Evolutionary conservation across 2,329 filamentous ascomycete genomes (phyloP).

Genomic region (Zymoseptoria ardabiliae): DNA sequence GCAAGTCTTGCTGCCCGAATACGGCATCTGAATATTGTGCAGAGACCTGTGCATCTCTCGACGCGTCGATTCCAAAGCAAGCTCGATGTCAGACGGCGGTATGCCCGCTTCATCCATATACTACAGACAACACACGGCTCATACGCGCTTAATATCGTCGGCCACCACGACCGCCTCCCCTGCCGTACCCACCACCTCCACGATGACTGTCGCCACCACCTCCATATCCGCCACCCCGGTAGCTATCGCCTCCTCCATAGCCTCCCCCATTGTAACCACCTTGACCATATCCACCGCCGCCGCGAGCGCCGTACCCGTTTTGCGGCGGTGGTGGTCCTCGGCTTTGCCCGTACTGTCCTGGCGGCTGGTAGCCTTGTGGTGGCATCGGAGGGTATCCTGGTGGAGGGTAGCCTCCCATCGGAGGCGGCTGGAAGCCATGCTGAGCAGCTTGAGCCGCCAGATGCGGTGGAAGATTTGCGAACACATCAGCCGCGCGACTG

Average conservation of each 20-base stretch:
- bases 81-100: neutral
- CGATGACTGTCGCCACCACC: constrained; percentile 2
- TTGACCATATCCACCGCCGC: constrained; percentile 14
- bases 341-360: constrained; percentile 18
- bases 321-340: constrained; percentile 14
- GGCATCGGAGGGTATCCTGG: constrained; percentile 5
- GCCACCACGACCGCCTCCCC: constrained; percentile 10
- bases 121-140: neutral
- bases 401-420: constrained; percentile 8
- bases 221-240: constrained; percentile 7
- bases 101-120: neutral
- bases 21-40: too few relatives aligned
- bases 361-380: constrained; percentile 8
- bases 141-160: constrained; percentile 7
- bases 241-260: constrained; percentile 13
- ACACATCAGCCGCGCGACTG: constrained; percentile 15
- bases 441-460: constrained; percentile 29
- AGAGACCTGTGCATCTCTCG: neutral
- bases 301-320: constrained; percentile 20
- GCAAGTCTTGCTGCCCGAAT: too few relatives aligned
- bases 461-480: constrained; percentile 27
- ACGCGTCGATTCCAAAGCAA: neutral
- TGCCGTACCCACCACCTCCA: constrained; percentile 5
- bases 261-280: constrained; percentile 14
- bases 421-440: constrained; percentile 24